Conservation (phyloP, 2,329 filamentous ascomycete species). For the Neofusicoccum parvum region DNA sequence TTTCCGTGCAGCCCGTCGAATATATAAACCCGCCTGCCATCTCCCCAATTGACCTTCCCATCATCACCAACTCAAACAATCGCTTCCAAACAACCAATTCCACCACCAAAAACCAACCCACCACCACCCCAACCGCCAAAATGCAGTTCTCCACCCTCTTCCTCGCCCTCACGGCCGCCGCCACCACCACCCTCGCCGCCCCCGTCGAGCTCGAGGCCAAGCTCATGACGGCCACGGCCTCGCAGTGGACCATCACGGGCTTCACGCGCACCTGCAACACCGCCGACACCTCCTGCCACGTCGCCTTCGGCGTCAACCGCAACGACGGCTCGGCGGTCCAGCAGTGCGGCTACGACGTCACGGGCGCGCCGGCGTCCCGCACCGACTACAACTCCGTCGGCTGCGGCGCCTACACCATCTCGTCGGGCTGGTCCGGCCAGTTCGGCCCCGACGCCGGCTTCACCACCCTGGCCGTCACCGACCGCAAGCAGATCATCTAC, state of each 20-base stretch:
- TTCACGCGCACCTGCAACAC: slow-evolving; percentile 18
- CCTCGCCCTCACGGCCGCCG: background rate
- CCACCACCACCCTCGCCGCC: background rate
- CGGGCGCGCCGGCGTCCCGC: background rate
- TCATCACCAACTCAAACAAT: slow-evolving; percentile 12
- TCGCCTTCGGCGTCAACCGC: slow-evolving; percentile 12
- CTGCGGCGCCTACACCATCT: slow-evolving; percentile 15
- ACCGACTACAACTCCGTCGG: slow-evolving; percentile 1
- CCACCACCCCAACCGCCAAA: background rate
- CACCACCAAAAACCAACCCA: background rate
- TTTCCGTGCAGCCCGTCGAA: background rate
- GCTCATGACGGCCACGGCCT: slow-evolving; percentile 11
- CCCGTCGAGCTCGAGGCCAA: slow-evolving; percentile 1
- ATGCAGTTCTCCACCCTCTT: slow-evolving; percentile 17
- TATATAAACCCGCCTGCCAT: slow-evolving; percentile 2
- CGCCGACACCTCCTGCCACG: slow-evolving; percentile 6
- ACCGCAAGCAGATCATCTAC: slow-evolving; percentile 10
- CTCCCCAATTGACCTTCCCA: background rate
- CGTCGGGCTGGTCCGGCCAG: slow-evolving; percentile 13
- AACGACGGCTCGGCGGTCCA: background rate
- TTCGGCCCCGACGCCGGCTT: slow-evolving; percentile 15
- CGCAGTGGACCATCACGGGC: slow-evolving; percentile 8
- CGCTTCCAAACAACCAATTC: background rate
- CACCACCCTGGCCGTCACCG: slow-evolving; percentile 10
- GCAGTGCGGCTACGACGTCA: slow-evolving; percentile 8